phyloP scores from a whole-genome alignment of 192 early-diverging fungal genomes.

The Linnemannia schmuckeri region DNA sequence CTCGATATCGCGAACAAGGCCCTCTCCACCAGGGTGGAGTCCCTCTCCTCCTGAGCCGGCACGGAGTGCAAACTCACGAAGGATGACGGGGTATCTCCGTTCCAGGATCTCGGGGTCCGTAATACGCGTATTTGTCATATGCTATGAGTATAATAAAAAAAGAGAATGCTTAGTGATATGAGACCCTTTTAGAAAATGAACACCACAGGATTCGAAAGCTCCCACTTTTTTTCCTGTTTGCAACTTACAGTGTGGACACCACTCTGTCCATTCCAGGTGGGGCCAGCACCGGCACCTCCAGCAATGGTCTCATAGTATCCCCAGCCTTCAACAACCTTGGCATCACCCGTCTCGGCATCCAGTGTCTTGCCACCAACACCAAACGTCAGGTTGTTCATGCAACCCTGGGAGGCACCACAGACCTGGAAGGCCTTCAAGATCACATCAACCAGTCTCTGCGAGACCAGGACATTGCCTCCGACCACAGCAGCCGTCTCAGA shows the following conservation, averaged over 20 bases:
- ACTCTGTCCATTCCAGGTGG: conserved; percentile 89
- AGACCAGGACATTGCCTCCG: conserved; percentile 96
- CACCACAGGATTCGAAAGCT: not conserved
- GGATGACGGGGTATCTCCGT: conserved; percentile 89
- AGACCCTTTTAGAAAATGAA: no score
- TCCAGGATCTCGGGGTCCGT: conserved; percentile 98
- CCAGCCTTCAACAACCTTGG: conserved; percentile 77
- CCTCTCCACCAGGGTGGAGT: conserved; percentile 84
- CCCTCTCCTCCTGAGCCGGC: conserved; percentile 85
- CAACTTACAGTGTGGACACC: conserved; percentile 72
- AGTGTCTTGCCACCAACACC: conserved; percentile 76
- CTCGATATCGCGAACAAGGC: conserved; percentile 94
- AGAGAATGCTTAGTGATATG: conserved; percentile 1
- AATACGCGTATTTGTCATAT: conserved; percentile 98
- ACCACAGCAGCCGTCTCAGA: conserved; percentile 91
- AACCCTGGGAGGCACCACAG: conserved; percentile 92
- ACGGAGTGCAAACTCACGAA: conserved; percentile 87
- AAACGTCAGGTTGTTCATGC: conserved; percentile 98
- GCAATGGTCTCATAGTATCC: conserved; percentile 98
- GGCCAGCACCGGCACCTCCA: conserved; percentile 89
- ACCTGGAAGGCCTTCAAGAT: conserved; percentile 91
- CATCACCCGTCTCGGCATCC: conserved; percentile 61
- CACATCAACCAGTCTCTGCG: conserved; percentile 93
- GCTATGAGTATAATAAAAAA: conserved; percentile 52
- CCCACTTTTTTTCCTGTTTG: not conserved